Evolutionary conservation across 1,284 basidiomycete species (phyloP), one percentile per base, ranked within the genome.

Genomic region (Mycena sp.): DNA sequence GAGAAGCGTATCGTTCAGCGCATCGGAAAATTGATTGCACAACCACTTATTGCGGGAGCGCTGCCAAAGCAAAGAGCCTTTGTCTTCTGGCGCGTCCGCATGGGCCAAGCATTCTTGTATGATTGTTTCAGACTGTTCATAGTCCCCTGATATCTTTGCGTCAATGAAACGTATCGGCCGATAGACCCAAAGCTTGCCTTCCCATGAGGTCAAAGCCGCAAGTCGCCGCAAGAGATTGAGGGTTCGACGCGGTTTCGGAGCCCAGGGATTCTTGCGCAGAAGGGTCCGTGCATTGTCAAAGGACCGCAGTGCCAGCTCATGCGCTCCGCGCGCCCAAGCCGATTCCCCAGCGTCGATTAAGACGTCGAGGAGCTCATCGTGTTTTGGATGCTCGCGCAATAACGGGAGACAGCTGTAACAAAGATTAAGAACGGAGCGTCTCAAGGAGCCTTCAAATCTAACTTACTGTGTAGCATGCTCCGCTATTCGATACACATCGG

Each of bases 291-390:
- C 91, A 72, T 86, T 91, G 64, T 85, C 77, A 74, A 90, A 89
- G 0, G 89, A 89, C 69, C 87, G 86, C 37, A 89, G 83, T 1
- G 90, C 89, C 61, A 91, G 82, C 90, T 93, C 91, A 76, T 93
- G 91, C 48, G 91, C 91, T 41, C 91, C 91, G 64, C 90, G 85
- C 18, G 87, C 85, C 83, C 89, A 88, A 3, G 91, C 90, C 55
- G 90, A 88, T 75, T 92, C 89, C 1, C 90, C 91, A 34, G 91
- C 91, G 67, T 91, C 87, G 39, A 91, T 86, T 11, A 92, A 81
- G 34, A 91, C 84, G 67, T 86, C 83, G 37, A 92, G 77, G 30
- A 92, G 76, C 74, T 91, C 89, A 69, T 89, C 88, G 62, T 89
- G 85, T 74, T 88, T 88, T 0, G 86, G 81, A 77, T 91, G 87